Conservation (phyloP, 441 rosid genomes). For the Populus trichocarpa region DNA sequence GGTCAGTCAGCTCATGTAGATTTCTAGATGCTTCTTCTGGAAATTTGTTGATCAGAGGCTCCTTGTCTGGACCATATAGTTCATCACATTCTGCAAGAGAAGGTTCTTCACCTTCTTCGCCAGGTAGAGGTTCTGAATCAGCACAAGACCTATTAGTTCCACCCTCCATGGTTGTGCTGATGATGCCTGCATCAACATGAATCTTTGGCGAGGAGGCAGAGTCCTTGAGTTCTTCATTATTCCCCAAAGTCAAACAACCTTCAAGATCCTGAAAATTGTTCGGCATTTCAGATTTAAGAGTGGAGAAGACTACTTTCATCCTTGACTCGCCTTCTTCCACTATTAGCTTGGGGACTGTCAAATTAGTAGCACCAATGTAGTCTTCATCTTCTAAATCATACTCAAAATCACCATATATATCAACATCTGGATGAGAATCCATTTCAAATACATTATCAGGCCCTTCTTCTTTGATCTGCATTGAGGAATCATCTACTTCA, state of each 20-base stretch:
- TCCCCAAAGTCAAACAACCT: slow-evolving; percentile 29
- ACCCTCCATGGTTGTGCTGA: slow-evolving; percentile 25
- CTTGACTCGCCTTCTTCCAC: slow-evolving; percentile 54
- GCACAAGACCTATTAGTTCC: slow-evolving; percentile 20
- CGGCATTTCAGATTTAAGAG: slow-evolving; percentile 48
- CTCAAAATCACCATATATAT: slow-evolving; percentile 88
- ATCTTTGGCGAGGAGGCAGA: slow-evolving; percentile 17
- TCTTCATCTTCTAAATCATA: slow-evolving; percentile 86
- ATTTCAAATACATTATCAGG: slow-evolving; percentile 67
- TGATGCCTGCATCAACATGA: slow-evolving; percentile 15
- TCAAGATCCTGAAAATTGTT: slow-evolving; percentile 24
- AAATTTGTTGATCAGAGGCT: slow-evolving; percentile 51
- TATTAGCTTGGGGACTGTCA: slow-evolving; percentile 40
- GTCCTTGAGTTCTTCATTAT: slow-evolving; percentile 27
- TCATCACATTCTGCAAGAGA: slow-evolving; percentile 85
- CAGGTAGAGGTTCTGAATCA: slow-evolving; percentile 26
- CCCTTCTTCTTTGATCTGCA: slow-evolving; percentile 39
- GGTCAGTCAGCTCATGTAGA: slow-evolving; percentile 18
- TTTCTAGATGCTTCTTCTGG: slow-evolving; percentile 35
- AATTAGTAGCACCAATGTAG: slow-evolving; percentile 53
- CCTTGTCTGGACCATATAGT: slow-evolving; percentile 84
- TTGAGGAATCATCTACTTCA: slow-evolving; percentile 32
- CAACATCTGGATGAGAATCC: slow-evolving; percentile 57
- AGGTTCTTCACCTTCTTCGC: slow-evolving; percentile 52
- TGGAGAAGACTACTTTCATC: slow-evolving; percentile 68